Conservation (phyloP, 495 filamentous ascomycete species). For the Cetradonia linearis region DNA sequence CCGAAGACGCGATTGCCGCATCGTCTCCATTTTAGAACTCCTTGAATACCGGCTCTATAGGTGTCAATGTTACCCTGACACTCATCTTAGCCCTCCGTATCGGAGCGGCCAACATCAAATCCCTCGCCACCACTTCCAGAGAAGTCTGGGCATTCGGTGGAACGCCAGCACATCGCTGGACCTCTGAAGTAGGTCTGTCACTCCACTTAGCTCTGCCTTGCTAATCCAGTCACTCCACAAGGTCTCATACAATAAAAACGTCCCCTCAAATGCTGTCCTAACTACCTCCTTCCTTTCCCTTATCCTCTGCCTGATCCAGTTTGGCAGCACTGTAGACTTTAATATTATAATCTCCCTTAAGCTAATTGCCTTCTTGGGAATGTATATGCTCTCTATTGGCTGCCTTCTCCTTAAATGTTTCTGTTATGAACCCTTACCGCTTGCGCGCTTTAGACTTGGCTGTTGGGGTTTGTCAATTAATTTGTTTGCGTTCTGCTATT, state of each 20-base stretch:
- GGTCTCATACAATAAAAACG: slow-evolving; percentile 18
- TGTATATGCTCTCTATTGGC: slow-evolving; percentile 35
- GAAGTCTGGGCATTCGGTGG: slow-evolving; percentile 40
- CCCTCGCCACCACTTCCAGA: slow-evolving; percentile 35
- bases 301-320: slow-evolving; percentile 36
- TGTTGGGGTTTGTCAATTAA: slow-evolving; percentile 27
- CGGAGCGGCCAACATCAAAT: slow-evolving; percentile 31
- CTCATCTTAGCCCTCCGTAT: slow-evolving; percentile 34
- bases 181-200: slow-evolving; percentile 19
- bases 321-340: slow-evolving; percentile 34
- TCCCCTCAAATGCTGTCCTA: slow-evolving; percentile 33
- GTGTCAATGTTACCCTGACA: slow-evolving; percentile 32
- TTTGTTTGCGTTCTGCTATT: slow-evolving; percentile 25
- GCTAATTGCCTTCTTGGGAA: slow-evolving; percentile 33
- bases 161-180: slow-evolving; percentile 35
- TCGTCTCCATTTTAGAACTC: slow-evolving; percentile 41
- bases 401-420: slow-evolving; percentile 27
- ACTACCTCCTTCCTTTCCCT: slow-evolving; percentile 27
- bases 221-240: too few species aligned
- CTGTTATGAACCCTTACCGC: slow-evolving; percentile 18
- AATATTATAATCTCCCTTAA: slow-evolving; percentile 36
- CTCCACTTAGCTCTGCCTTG: too few species aligned
- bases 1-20: slow-evolving; percentile 28
- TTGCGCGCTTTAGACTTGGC: slow-evolving; percentile 23
- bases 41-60: slow-evolving; percentile 36